Evolutionary conservation across 805 yeast species (phyloP), one percentile per base, ranked within the genome.

Genomic region (Nematodospora valgi): DNA sequence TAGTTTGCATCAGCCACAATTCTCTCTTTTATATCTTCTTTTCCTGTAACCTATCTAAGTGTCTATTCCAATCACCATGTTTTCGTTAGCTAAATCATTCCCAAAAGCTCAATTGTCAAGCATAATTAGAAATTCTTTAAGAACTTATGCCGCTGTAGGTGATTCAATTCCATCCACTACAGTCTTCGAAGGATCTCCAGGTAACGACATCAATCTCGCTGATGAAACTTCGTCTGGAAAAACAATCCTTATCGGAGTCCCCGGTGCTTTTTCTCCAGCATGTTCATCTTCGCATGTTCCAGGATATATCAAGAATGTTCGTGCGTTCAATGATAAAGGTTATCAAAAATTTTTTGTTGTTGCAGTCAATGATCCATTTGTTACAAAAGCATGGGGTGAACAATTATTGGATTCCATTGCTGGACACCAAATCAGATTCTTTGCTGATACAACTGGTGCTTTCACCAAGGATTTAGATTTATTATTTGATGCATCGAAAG

Each of bases 281-380:
- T 86, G 95, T 58, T 70, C 86, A 22, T 78, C 80, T 17, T 57
- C 70, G 19, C 89, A 82, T 51, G 72, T 85, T 31, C 93, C 94
- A 2, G 87, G 85, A n/a, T 86, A 73, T 58, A 51, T 86, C 50
- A 62, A 65, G 40, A 58, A 70, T 29, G 58, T 73, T 39, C 53
- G 68, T 5, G 66, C 72, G 22, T 75, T 87, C 51, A 64, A 72
- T 41, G 68, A 67, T 19, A 81, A 82, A 60, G 95, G 95, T n/a
- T 70, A 76, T 60, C 48, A 62, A 17, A 61, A 76, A 30, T 58
- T 87, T 34, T 78, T 70, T 49, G 76, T 88, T 27, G 76, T 88
- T 23, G 72, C 93, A 13, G 95, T 86, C 32, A 88, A 88, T 59
- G 96, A 88, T 55, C 74, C 93, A 3, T 88, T 88, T 58, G 96